Base-by-base conservation (phyloP, 129 eudicot genomes). In the Saposhnikovia divaricata region DNA sequence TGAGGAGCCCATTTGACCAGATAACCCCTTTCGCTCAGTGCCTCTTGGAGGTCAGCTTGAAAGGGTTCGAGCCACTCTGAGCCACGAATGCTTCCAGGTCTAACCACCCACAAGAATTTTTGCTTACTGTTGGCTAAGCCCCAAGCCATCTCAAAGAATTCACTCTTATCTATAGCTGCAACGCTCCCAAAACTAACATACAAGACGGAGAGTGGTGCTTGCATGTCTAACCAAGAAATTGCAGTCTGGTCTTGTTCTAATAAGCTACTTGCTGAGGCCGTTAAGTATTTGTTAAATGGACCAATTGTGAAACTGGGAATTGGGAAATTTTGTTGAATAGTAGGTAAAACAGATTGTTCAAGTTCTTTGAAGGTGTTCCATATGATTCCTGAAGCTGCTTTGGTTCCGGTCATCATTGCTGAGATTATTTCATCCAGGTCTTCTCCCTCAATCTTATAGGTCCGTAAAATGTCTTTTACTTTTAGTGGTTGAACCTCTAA, bases 171-270 rank as follows among this genome's bases (percentile, higher is more conserved):
- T 9, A 61, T 61, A 2, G 2, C 5, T 61, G 34, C 69, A n/a
- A 61, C 6, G 34, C 69, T 61, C 69, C 69, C 69, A 61, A 61
- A 61, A 61, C 69, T 61, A 61, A 61, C 69, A 61, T 61, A 61
- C 34, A 61, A 61, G 6, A 61, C 69, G 3, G 69, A 61, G 15
- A n/a, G 34, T 61, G 69, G 69, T 61, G 69, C 69, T n/a, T 61
- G 34, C 69, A 61, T 61, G 69, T 61, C 69, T n/a, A 61, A 61
- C 69, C 69, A 61, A 61, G 69, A 61, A 61, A 61, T n/a, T 61
- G 69, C 69, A 61, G 34, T 61, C 34, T 8, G 28, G 69, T 61
- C 69, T 25, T n/a, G 69, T n/a, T n/a, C 69, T 25, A 61, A 15
- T 61, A 61, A 61, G 37, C 69, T 61, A 61, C 69, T 61, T 25